Evolutionary conservation across 495 filamentous ascomycete genomes (phyloP), one percentile per base, ranked within the genome.

Genomic region (Penicillium desertorum): DNA sequence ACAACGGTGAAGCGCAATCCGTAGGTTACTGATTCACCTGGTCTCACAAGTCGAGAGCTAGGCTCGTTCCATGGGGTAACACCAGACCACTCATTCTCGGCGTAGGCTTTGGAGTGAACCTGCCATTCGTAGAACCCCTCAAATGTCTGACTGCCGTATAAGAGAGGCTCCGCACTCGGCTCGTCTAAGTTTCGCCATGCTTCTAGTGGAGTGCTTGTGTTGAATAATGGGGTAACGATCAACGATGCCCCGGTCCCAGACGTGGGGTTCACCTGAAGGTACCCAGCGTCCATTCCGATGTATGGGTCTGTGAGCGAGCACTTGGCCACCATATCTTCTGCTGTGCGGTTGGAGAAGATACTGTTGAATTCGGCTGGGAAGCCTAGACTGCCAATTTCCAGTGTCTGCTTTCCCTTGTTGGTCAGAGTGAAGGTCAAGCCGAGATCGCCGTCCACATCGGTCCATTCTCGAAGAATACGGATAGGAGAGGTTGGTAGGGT

Each of bases 121-220:
- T 81, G 76, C 76, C 76, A 83, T 58, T 79, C 77, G 50, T 82
- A 83, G 55, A 77, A 72, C 0, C 79, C 79, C 57, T 83, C 79
- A 46, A 78, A 83, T 0, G 73, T 78, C 49, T 81, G 78, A 51
- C 72, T 79, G 22, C 68, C 72, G 39, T 62, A 57, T 61, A 81
- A 83, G 36, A 76, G 73, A 8, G 50, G 59, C 2, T 51, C 45
- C 8, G 41, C 47, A 23, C 67, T 59, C 3, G 34, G 34, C 34
- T 36, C 34, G 5, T 36, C 12, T 4, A 36, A 2, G 14, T 36
- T 16, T 16, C 34, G 34, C 34, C 34, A 36, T 6, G 34, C 34
- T 36, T 36, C 34, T 12, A 36, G 34, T 36, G 34, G 34, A 36
- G 34, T 36, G 34, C 34, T 36, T 1, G 34, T 36, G 34, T 36